phyloP scores from a whole-genome alignment of 2,329 filamentous ascomycete species.

The Trichocomaceae sp. region DNA sequence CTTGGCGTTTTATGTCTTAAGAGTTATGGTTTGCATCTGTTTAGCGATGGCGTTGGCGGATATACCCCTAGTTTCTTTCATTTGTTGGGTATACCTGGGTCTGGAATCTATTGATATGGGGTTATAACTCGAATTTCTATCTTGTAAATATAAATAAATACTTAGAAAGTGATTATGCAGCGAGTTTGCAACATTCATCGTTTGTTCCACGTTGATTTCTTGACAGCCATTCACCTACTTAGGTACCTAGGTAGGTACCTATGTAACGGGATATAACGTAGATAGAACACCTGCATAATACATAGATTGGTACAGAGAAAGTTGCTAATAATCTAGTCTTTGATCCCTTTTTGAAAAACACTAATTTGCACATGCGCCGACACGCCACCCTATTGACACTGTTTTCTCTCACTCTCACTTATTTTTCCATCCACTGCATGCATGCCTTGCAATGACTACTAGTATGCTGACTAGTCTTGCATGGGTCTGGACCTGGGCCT shows the following conservation, averaged over 20 bases:
- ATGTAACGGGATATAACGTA: neutral
- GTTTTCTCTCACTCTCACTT: neutral
- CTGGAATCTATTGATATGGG: neutral
- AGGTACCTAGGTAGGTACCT: too few species aligned
- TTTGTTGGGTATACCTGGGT: neutral
- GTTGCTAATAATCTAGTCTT: neutral
- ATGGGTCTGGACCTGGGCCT: neutral
- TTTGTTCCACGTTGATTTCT: too few species aligned
- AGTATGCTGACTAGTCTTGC: neutral
- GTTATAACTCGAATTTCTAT: neutral
- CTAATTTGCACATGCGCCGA: neutral
- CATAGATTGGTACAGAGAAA: neutral
- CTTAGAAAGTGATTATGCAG: too few species aligned
- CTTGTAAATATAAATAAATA: neutral
- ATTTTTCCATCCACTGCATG: too few species aligned
- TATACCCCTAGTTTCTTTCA: neutral
- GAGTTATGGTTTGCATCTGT: neutral
- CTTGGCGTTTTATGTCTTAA: neutral
- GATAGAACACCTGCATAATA: neutral
- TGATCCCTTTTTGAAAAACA: neutral
- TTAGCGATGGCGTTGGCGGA: conserved; percentile 13
- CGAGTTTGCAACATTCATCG: too few species aligned
- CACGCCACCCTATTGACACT: neutral
- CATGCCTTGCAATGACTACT: too few species aligned
- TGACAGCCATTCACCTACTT: too few species aligned